Conservation (phyloP, 768 basidiomycete species). For the Daedalea quercina region DNA sequence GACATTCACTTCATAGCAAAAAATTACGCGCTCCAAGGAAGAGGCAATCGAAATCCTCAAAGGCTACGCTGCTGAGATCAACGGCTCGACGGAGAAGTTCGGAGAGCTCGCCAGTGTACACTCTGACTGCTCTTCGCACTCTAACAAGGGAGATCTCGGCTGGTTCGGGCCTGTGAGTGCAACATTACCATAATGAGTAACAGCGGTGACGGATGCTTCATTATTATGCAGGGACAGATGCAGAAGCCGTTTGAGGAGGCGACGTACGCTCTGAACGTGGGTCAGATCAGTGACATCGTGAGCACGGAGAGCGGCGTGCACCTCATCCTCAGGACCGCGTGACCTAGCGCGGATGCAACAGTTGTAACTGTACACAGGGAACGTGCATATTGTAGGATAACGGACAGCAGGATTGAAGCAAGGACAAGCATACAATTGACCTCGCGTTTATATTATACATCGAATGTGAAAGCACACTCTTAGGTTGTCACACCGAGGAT, state of each 20-base stretch:
- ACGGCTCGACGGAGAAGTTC: slow-evolving; percentile 50
- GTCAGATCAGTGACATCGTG: slow-evolving; percentile 75
- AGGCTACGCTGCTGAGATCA: slow-evolving; percentile 56
- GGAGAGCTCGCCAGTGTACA: slow-evolving; percentile 65
- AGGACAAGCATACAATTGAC: no score
- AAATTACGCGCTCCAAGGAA: slow-evolving; percentile 81
- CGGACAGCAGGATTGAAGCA: no score
- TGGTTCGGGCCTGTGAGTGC: slow-evolving; percentile 52
- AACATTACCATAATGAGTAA: no score
- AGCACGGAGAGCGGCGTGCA: slow-evolving; percentile 95
- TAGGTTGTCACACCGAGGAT: slow-evolving; percentile 23
- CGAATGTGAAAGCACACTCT: no score
- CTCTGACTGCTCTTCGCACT: slow-evolving; percentile 88
- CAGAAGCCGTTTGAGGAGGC: slow-evolving; percentile 97
- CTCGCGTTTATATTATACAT: no score
- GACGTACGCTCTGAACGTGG: slow-evolving; percentile 62
- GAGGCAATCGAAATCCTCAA: slow-evolving; percentile 82
- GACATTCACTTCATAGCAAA: slow-evolving; percentile 32
- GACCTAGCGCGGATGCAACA: slow-evolving; percentile 17
- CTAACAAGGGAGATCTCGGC: slow-evolving; percentile 81
- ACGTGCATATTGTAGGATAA: no score
- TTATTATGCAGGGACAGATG: slow-evolving; percentile 64
- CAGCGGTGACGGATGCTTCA: neutral
- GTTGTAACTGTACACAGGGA: neutral
- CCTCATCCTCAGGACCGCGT: slow-evolving; percentile 82